Evolutionary conservation across 768 basidiomycete genomes (phyloP).

Genomic region (Gyrodon lividus): DNA sequence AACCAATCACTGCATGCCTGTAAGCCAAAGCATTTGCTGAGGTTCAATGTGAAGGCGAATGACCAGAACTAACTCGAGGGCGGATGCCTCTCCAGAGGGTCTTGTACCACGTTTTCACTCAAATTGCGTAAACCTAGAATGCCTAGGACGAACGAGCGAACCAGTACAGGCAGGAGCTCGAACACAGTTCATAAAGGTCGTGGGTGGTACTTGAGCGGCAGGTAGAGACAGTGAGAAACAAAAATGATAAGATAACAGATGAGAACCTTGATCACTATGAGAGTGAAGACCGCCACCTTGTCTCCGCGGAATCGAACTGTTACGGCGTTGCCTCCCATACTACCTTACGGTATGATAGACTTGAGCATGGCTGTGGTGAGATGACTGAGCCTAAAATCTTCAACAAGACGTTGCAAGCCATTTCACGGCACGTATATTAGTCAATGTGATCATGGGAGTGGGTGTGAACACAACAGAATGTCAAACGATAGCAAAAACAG

Average conservation of each 20-base stretch:
- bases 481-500: no score
- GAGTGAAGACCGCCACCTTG: neutral
- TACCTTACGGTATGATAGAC: slow-evolving; percentile 4
- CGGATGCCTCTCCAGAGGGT: neutral
- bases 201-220: slow-evolving; percentile 21
- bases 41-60: slow-evolving; percentile 9
- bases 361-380: neutral
- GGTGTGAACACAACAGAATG: neutral
- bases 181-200: neutral
- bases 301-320: slow-evolving; percentile 24
- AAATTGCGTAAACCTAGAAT: neutral
- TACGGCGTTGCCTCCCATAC: slow-evolving; percentile 1
- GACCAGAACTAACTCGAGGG: slow-evolving; percentile 1
- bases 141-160: slow-evolving; percentile 3
- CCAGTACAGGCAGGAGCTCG: neutral
- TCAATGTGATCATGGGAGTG: neutral
- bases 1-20: slow-evolving; percentile 1
- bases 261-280: slow-evolving; percentile 11
- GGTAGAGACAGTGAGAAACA: slow-evolving; percentile 10
- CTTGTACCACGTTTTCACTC: neutral
- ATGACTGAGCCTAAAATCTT: neutral
- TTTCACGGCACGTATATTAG: neutral
- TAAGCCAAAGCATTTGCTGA: slow-evolving; percentile 17
- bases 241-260: slow-evolving; percentile 26
- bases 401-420: slow-evolving; percentile 2